Percentiles rank a stretch among this genome's conserved stretches.
Evolutionary conservation across 805 yeast genomes (phyloP).

Genomic region (Wickerhamiella azyma): DNA sequence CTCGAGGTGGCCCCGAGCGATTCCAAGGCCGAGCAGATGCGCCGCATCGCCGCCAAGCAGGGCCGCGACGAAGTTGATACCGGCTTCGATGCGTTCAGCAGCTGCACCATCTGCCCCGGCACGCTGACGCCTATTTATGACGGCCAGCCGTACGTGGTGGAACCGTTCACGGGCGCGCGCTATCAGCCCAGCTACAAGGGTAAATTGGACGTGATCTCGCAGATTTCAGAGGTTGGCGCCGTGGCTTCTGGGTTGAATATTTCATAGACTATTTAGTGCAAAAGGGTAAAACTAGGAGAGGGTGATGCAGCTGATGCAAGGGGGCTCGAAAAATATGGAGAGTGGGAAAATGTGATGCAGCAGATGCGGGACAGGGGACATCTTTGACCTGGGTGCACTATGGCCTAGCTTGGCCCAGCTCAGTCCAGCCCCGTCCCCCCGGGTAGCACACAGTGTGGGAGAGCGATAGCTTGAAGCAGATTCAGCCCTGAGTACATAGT

Average conservation of each 20-base stretch:
- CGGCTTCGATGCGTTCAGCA: constrained; percentile 85
- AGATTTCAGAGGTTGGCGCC: constrained; percentile 71
- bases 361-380: no score
- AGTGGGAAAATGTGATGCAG: no score
- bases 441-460: no score
- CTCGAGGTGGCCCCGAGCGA: constrained; percentile 58
- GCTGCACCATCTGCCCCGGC: constrained; percentile 78
- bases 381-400: no score
- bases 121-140: constrained; percentile 80
- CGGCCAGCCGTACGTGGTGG: constrained; percentile 53
- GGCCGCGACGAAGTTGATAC: constrained; percentile 83
- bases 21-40: constrained; percentile 68
- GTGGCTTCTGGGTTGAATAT: constrained; percentile 77
- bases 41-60: constrained; percentile 64
- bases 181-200: constrained; percentile 72
- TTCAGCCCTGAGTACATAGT: no score
- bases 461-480: no score
- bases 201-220: constrained; percentile 58
- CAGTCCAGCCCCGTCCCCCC: no score
- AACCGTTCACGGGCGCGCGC: constrained; percentile 81
- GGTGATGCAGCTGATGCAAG: no score
- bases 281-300: no score
- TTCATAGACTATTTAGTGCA: no score
- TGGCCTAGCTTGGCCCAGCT: no score
- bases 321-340: no score